A percentile compares a stretch with the other conserved stretches of the same genome.
Evolutionary conservation across 345 rosid genomes (phyloP).

Genomic region (Pugionium cornutum): DNA sequence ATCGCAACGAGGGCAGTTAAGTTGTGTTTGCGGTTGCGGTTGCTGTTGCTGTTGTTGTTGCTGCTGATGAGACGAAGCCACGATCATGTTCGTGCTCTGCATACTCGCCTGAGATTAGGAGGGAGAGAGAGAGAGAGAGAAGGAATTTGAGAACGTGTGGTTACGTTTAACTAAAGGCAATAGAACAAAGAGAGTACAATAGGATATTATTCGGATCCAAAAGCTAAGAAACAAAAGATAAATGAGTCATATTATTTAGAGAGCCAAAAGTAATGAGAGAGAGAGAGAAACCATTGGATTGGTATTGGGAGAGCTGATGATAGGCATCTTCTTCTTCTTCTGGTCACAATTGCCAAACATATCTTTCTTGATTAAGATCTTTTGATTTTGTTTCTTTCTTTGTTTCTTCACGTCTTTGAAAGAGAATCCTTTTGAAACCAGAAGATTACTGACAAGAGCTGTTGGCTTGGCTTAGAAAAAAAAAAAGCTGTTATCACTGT

Average conservation of each 20-base stretch:
- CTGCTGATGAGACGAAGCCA: constrained; percentile 49
- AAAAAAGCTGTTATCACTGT: constrained; percentile 43
- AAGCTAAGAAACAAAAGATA: constrained; percentile 53
- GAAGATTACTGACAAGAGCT: constrained; percentile 68
- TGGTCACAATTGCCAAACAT: constrained; percentile 55
- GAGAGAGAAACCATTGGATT: constrained; percentile 60
- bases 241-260: constrained; percentile 53
- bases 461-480: constrained; percentile 48
- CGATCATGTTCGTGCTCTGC: constrained; percentile 52
- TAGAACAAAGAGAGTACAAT: constrained; percentile 40
- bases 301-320: constrained; percentile 56
- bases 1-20: constrained; percentile 78
- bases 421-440: constrained; percentile 63
- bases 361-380: constrained; percentile 39
- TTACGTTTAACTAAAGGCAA: constrained; percentile 35
- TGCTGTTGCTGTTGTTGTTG: constrained; percentile 39
- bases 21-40: constrained; percentile 48
- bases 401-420: constrained; percentile 36
- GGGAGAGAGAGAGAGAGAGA: constrained; percentile 24
- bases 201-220: constrained; percentile 52
- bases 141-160: constrained; percentile 41
- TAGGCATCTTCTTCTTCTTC: constrained; percentile 52
- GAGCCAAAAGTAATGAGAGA: constrained; percentile 34
- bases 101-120: constrained; percentile 33
- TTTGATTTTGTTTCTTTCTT: constrained; percentile 1